Conservation (phyloP, 331 rosid species). For the Quercus lobata region DNA sequence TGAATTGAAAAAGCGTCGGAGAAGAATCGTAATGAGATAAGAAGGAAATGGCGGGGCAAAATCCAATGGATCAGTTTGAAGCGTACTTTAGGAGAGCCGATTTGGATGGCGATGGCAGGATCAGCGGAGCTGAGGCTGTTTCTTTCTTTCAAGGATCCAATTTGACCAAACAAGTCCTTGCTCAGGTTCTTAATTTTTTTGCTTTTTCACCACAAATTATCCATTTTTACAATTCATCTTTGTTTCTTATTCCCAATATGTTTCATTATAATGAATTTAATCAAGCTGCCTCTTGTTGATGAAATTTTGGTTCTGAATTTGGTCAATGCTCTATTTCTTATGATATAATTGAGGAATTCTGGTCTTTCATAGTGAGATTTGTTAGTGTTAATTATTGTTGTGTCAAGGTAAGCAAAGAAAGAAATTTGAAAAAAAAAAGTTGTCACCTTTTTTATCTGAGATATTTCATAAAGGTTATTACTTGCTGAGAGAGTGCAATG, state of each 20-base stretch:
- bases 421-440: neutral
- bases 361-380: neutral
- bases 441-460: neutral
- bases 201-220: neutral
- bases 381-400: neutral
- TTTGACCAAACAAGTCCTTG: constrained; percentile 72
- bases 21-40: neutral
- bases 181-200: constrained; percentile 48
- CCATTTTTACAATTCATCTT: neutral
- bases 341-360: neutral
- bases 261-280: too few relatives aligned
- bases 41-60: constrained; percentile 40
- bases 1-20: neutral
- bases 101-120: constrained; percentile 91
- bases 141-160: constrained; percentile 74
- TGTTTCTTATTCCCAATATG: too few relatives aligned
- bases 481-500: too few relatives aligned
- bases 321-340: neutral
- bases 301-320: neutral
- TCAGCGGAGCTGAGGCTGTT: constrained; percentile 87
- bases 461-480: neutral
- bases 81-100: constrained; percentile 69
- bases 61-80: constrained; percentile 72
- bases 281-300: neutral
- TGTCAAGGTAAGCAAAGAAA: neutral